Conservation (phyloP, 2,329 filamentous ascomycete species). For the Fusarium neocosmosporiellum region DNA sequence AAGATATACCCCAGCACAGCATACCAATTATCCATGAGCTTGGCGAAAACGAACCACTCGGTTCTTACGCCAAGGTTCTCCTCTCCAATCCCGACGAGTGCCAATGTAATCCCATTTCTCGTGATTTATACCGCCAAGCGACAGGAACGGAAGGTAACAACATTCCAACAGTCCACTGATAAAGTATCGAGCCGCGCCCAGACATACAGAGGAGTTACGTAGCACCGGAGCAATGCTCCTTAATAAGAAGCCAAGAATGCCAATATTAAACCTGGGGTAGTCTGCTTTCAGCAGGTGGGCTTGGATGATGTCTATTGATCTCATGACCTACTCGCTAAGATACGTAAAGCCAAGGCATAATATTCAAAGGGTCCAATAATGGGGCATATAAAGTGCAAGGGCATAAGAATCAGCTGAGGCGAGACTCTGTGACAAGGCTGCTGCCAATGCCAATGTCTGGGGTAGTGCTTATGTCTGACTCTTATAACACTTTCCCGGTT, state of each 20-base stretch:
- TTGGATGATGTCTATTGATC: not conserved
- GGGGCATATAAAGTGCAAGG: not conserved
- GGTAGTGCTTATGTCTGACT: not conserved
- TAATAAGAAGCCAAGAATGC: not conserved
- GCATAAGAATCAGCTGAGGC: not conserved
- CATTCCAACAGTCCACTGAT: not conserved
- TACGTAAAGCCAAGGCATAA: not conserved
- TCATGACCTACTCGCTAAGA: not conserved
- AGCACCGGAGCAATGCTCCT: not conserved
- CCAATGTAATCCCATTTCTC: slow-evolving; percentile 25
- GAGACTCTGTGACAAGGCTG: not conserved
- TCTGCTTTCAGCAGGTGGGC: not conserved
- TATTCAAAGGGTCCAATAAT: not conserved
- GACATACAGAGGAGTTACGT: no score
- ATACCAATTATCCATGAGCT: slow-evolving; percentile 17
- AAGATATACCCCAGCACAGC: slow-evolving; percentile 8
- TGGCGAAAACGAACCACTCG: slow-evolving; percentile 23
- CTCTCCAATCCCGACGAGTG: slow-evolving; percentile 20
- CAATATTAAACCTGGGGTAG: not conserved
- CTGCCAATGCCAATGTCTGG: not conserved
- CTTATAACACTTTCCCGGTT: not conserved
- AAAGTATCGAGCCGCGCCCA: not conserved
- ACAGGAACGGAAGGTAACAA: slow-evolving; percentile 24
- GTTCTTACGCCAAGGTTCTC: slow-evolving; percentile 28
- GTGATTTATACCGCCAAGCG: slow-evolving; percentile 31